Base-by-base conservation (phyloP, 495 filamentous ascomycete genomes). In the Chaetomium fimeti region DNA sequence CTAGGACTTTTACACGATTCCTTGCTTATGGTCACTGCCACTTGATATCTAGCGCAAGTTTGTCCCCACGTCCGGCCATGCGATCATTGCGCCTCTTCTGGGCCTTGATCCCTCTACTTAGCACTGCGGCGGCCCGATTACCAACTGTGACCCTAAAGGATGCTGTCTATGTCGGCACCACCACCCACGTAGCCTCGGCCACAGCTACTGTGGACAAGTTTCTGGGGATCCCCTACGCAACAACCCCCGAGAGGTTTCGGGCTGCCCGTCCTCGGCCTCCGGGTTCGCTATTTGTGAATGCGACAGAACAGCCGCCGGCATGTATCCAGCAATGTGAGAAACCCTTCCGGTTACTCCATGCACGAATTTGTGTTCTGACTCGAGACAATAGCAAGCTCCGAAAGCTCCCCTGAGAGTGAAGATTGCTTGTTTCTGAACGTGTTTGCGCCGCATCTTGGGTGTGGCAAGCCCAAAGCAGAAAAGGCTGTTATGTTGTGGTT, bases 401-500 rank as follows among this genome's bases (percentile, higher is more conserved):
- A 18, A 12, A 20, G 16, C 22, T 25, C 52, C n/a, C 13, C 51
- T 16, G 52, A 36, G 28, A 55, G 52, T 28, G 52, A 55, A 20
- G 52, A 55, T 28, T 55, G 52, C 28, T 9, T 55, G 20, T 55
- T 55, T 18, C 29, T 55, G 1, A 55, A 55, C 52, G 1, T 55
- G 0, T 55, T 36, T 9, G 52, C 52, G 8, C 52, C 52, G 9
- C 52, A 24, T 11, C n/a, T 28, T 13, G 29, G 29, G 12, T 28
- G 27, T 5, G 49, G 27, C 16, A 53, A 32, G 13, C 5, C 52
- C 28, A 22, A 32, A 6, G 28, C 11, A 15, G 38, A 55, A 20
- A 55, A 36, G 18, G 28, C 52, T 3, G 52, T 55, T 18, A 55
- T 55, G 52, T 20, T 55, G 52, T 55, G 52, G 52, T 55, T 55